Base-by-base conservation (phyloP, 495 filamentous ascomycete genomes). In the Aspergillus leporis region DNA sequence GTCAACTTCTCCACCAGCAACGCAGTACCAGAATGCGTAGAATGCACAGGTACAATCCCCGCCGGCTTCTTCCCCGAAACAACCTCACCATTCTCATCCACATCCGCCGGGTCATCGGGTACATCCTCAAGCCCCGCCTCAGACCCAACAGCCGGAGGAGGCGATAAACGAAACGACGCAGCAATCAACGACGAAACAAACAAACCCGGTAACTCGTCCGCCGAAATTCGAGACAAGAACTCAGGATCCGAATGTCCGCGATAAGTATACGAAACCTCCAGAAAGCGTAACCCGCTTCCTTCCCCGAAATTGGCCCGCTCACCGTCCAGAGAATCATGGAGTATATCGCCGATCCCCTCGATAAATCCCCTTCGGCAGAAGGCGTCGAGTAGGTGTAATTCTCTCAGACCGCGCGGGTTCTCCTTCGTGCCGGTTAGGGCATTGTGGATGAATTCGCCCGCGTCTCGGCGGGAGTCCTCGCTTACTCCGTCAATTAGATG, bases 321-420 rank as follows among this genome's bases (percentile, higher is more conserved):
- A 51, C 16, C n/a, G n/a, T n/a, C 51, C 38, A 36, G 19, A n/a
- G n/a, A n/a, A 28, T 45, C 38, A 19, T 45, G 18, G 22, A 60
- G 50, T 9, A 36, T 53, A 12, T 51, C 41, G 16, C 49, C 58
- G 2, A 73, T 12, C 0, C 51, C 51, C 2, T 12, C 10, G 40
- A 70, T 68, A 58, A 76, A 72, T 6, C 65, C 65, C 10, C 68
- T 58, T 47, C 63, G 58, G 14, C 60, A 66, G 43, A 79, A 79
- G 21, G 72, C 70, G 58, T 79, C 76, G 2, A 79, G 61, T 2
- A 77, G 56, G 43, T 77, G 74, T 40, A 79, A 45, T n/a, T 70
- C 72, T n/a, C 65, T 54, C 30, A 76, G 55, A 0, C 51, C 53
- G 14, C 53, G 54, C 25, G 62, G 54, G 4, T 25, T 21, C n/a